Evolutionary conservation across 2,329 filamentous ascomycete species (phyloP).

Genomic region (Ophiostoma ulmi): DNA sequence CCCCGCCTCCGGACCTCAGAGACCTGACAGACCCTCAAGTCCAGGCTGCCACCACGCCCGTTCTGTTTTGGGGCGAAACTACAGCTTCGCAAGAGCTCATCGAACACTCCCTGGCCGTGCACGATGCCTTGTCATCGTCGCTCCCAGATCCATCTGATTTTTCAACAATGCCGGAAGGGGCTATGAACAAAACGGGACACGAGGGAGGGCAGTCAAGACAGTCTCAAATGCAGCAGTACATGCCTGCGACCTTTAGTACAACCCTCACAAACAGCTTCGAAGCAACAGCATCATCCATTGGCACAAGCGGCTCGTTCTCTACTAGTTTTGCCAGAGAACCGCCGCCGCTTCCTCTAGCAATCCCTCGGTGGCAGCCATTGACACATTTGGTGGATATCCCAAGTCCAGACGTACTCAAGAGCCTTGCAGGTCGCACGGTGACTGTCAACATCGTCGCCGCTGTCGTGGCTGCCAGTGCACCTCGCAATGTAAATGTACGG

Average conservation of each 20-base stretch:
- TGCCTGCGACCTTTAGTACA: not conserved
- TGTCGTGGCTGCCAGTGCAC: slow-evolving; percentile 64
- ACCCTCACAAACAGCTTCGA: not conserved
- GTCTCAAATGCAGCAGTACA: not conserved
- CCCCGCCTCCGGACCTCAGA: slow-evolving; percentile 28
- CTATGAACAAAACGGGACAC: not conserved
- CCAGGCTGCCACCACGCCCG: slow-evolving; percentile 24
- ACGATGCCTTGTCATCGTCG: slow-evolving; percentile 62
- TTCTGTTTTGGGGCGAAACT: not conserved
- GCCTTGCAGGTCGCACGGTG: slow-evolving; percentile 72
- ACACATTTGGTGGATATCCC: slow-evolving; percentile 67
- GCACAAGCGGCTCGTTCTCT: not conserved
- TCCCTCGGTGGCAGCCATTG: slow-evolving; percentile 40
- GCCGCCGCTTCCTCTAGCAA: slow-evolving; percentile 27
- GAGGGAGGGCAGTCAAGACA: not conserved
- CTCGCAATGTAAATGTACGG: slow-evolving; percentile 25
- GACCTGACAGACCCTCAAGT: not conserved
- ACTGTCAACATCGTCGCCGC: slow-evolving; percentile 78
- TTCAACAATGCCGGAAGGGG: not conserved
- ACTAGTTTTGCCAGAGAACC: slow-evolving; percentile 4
- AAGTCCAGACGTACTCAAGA: slow-evolving; percentile 56
- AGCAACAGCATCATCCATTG: not conserved
- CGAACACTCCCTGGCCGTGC: slow-evolving; percentile 68
- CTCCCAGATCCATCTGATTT: slow-evolving; percentile 39
- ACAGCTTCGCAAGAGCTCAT: slow-evolving; percentile 61